Percentiles rank a stretch among this genome's conserved stretches.
Conservation (phyloP, 106 monocot species). For the Acanthochlamys bracteata region DNA sequence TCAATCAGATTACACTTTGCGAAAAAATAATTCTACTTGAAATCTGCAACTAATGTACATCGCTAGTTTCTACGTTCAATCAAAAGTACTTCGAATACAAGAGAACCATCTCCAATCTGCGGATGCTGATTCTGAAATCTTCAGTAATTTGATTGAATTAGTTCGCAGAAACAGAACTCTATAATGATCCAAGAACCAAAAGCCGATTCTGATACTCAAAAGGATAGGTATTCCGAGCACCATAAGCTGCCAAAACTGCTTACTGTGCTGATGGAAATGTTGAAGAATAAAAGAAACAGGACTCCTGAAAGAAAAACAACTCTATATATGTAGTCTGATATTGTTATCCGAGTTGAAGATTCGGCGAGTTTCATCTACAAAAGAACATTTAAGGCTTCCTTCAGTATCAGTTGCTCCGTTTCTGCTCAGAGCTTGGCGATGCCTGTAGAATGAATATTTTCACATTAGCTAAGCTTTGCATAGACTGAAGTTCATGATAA, state of each 20-base stretch:
- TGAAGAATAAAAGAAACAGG: not conserved
- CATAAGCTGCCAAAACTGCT: conserved; percentile 2
- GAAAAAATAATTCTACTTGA: too few species aligned
- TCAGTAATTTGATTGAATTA: not conserved
- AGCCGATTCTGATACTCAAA: too few species aligned
- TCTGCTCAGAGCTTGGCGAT: conserved; percentile 49
- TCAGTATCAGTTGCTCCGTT: conserved; percentile 35
- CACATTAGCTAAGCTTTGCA: not conserved
- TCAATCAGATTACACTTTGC: too few species aligned
- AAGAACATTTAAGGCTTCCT: not conserved
- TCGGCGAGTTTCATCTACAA: not conserved
- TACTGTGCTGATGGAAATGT: not conserved
- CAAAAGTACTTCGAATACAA: too few species aligned
- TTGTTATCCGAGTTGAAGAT: not conserved
- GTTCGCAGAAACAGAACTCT: not conserved
- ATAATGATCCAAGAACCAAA: not conserved
- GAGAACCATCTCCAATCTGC: too few species aligned
- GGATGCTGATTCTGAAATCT: too few species aligned
- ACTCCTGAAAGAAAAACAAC: conserved; percentile 1
- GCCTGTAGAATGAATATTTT: conserved; percentile 21
- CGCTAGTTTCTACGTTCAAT: too few species aligned
- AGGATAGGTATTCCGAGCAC: not conserved
- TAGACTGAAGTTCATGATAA: not conserved
- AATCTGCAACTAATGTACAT: too few species aligned
- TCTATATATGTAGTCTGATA: not conserved